phyloP scores from a whole-genome alignment of 306 rosid species.

The Quercus dentata region DNA sequence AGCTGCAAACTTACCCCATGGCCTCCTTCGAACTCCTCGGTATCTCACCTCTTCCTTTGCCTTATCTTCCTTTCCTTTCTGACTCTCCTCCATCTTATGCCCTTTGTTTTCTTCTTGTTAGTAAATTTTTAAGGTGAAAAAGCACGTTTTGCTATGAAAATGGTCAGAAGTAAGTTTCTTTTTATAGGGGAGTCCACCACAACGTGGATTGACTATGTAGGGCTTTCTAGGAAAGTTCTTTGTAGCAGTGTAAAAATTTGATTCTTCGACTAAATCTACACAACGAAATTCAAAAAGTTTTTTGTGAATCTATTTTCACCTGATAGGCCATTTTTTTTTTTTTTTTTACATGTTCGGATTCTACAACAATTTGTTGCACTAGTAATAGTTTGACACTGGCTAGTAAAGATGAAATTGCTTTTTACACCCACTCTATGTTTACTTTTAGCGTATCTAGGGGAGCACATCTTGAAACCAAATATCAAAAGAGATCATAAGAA shows the following conservation, averaged over 20 bases:
- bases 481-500: neutral
- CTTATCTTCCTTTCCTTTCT: slow-evolving; percentile 39
- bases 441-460: slow-evolving; percentile 1
- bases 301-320: slow-evolving; percentile 13
- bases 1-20: slow-evolving; percentile 90
- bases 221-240: slow-evolving; percentile 34
- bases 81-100: slow-evolving; percentile 46
- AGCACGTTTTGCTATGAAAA: neutral
- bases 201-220: slow-evolving; percentile 49
- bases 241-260: slow-evolving; percentile 44
- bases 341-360: slow-evolving; percentile 1
- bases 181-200: slow-evolving; percentile 8
- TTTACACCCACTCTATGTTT: slow-evolving; percentile 12
- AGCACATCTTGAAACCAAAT: neutral
- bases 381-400: neutral
- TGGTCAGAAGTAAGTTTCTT: neutral
- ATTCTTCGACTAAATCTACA: slow-evolving; percentile 45
- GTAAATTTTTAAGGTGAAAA: neutral
- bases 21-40: slow-evolving; percentile 70
- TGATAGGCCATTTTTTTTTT: neutral
- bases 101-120: neutral
- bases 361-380: slow-evolving; percentile 5
- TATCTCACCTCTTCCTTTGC: slow-evolving; percentile 44
- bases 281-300: neutral
- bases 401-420: neutral